phyloP scores from a whole-genome alignment of 2,329 filamentous ascomycete genomes.

The Nigrospora osmanthi region DNA sequence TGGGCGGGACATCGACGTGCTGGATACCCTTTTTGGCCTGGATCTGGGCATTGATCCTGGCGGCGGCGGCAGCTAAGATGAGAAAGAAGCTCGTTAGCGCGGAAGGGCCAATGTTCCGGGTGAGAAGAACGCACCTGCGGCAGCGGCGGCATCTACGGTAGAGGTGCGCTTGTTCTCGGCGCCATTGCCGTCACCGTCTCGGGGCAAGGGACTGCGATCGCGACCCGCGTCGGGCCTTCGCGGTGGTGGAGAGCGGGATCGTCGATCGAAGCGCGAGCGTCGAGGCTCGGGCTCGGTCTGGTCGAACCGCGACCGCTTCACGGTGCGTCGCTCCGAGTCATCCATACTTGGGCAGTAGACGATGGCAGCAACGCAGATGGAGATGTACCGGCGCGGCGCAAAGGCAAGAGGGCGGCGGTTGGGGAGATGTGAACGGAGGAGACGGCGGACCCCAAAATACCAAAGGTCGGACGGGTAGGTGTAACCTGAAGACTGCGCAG shows the following conservation, averaged over 20 bases:
- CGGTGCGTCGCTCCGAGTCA: slow-evolving; percentile 63
- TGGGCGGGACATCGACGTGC: slow-evolving; percentile 81
- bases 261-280: slow-evolving; percentile 78
- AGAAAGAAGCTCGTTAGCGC: slow-evolving; percentile 2
- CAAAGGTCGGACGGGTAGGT: too few species aligned
- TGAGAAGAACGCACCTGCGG: slow-evolving; percentile 54
- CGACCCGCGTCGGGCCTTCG: slow-evolving; percentile 62
- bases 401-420: too few species aligned
- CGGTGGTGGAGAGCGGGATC: slow-evolving; percentile 74
- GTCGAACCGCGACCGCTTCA: slow-evolving; percentile 90
- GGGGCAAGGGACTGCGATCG: slow-evolving; percentile 69
- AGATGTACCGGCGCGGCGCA: too few species aligned
- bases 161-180: slow-evolving; percentile 34
- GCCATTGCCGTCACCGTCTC: slow-evolving; percentile 28
- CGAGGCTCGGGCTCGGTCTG: slow-evolving; percentile 78
- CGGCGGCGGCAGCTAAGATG: slow-evolving; percentile 72
- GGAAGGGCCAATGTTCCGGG: neutral
- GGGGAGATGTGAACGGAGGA: too few species aligned
- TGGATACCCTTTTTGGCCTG: slow-evolving; percentile 85
- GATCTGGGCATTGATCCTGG: slow-evolving; percentile 75
- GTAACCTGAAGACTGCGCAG: too few species aligned
- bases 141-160: slow-evolving; percentile 62
- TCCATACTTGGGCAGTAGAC: slow-evolving; percentile 60
- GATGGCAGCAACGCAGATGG: neutral
- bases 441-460: too few species aligned